A percentile compares a stretch with the other conserved stretches of the same genome.
phyloP scores from a whole-genome alignment of 495 filamentous ascomycete genomes.

The Podospora anserina region DNA sequence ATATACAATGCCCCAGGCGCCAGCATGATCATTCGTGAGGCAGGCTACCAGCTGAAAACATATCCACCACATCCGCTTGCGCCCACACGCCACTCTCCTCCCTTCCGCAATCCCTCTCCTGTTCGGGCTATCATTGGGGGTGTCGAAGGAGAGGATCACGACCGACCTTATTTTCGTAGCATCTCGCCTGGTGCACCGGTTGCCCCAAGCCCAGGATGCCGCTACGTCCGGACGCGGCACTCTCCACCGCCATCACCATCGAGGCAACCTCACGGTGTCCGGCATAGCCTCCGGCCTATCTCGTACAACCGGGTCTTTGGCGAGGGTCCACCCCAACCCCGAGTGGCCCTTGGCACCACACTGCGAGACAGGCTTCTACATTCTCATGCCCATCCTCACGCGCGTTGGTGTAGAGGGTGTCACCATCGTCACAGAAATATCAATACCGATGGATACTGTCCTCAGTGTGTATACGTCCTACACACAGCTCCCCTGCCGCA shows the following conservation, averaged over 20 bases:
- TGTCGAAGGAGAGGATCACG: not conserved
- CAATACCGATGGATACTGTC: not conserved
- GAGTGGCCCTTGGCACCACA: not conserved
- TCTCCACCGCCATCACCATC: not conserved
- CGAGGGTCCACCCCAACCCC: no score
- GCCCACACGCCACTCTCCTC: not conserved
- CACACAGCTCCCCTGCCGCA: not conserved
- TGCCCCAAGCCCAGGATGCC: not conserved
- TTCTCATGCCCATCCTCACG: not conserved
- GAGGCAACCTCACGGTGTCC: not conserved
- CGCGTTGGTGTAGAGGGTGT: conserved; percentile 8
- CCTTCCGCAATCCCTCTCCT: not conserved
- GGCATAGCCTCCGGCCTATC: not conserved
- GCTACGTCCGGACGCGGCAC: not conserved
- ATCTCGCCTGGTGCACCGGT: not conserved
- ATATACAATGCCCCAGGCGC: conserved; percentile 1
- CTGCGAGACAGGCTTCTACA: not conserved
- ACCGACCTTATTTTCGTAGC: not conserved
- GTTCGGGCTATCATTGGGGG: not conserved
- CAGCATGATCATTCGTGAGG: not conserved
- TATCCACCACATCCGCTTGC: not conserved
- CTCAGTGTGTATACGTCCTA: conserved; percentile 9
- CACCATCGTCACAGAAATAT: not conserved
- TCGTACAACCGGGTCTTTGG: not conserved
- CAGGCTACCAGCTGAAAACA: not conserved